A percentile compares a stretch with the other conserved stretches of the same genome.
These are phyloP conservation scores for Boletus sensibilis DNA, from an alignment of 768 basidiomycete genomes.

Conservation along the genomic window DNA sequence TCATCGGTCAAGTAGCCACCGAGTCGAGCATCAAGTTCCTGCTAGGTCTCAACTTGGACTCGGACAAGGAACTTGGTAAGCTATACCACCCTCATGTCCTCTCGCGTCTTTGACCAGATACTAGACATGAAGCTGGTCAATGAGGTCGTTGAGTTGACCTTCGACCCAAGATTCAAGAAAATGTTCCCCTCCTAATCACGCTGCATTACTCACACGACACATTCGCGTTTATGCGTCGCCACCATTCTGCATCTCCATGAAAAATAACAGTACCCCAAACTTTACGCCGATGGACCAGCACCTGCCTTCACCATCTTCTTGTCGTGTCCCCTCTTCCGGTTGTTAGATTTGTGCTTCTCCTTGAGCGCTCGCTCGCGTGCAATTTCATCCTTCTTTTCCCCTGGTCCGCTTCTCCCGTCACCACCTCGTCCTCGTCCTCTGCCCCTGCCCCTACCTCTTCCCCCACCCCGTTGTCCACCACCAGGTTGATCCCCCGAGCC, in stretches of 20 bases:
- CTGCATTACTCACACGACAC: not conserved
- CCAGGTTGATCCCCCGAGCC: constrained; percentile 2
- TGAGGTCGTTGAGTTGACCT: constrained; percentile 59
- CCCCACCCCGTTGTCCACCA: constrained; percentile 15
- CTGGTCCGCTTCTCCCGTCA: constrained; percentile 35
- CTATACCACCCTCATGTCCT: not conserved
- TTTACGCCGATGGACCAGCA: constrained; percentile 34
- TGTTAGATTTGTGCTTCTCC: constrained; percentile 78
- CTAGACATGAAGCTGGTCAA: constrained; percentile 61
- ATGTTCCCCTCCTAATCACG: constrained; percentile 41
- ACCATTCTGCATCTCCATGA: not conserved
- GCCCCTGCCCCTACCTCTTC: constrained; percentile 26
- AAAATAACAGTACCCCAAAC: not conserved
- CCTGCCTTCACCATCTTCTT: constrained; percentile 80
- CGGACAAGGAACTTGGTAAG: constrained; percentile 55
- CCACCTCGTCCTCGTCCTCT: constrained; percentile 43
- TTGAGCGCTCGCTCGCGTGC: constrained; percentile 67
- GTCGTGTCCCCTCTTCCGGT: constrained; percentile 82
- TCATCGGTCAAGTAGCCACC: constrained; percentile 61
- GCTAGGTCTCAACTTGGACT: constrained; percentile 52
- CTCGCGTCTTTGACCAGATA: constrained; percentile 6
- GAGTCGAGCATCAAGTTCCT: constrained; percentile 58
- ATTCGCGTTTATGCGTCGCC: not conserved
- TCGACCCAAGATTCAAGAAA: constrained; percentile 53
- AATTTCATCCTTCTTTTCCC: constrained; percentile 38